phyloP scores from a whole-genome alignment of 2,329 filamentous ascomycete species.

The Sporothrix pseudoabietina region DNA sequence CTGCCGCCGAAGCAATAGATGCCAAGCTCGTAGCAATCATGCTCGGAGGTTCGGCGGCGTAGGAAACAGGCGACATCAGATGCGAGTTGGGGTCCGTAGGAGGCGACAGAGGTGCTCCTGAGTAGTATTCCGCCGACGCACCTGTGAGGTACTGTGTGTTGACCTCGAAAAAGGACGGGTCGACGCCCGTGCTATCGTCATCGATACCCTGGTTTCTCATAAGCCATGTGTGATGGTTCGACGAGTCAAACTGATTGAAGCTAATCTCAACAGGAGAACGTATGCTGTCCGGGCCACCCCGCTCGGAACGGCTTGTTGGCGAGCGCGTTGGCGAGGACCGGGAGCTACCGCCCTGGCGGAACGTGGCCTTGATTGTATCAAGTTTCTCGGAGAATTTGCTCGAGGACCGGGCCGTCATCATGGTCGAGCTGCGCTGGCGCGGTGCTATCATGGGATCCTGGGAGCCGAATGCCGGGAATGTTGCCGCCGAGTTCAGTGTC shows the following conservation, averaged over 20 bases:
- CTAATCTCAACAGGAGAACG: conserved; percentile 28
- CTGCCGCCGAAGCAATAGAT: conserved; percentile 23
- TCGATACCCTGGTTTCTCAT: conserved; percentile 30
- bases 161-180: conserved; percentile 30
- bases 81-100: conserved; percentile 32
- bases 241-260: conserved; percentile 13
- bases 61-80: conserved; percentile 27
- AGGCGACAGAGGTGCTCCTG: conserved; percentile 37
- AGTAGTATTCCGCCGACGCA: conserved; percentile 38
- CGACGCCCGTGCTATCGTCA: conserved; percentile 21
- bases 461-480: background rate
- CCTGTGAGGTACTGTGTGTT: conserved; percentile 36
- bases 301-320: conserved; percentile 18
- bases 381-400: conserved; percentile 27
- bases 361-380: conserved; percentile 28
- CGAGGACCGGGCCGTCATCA: conserved; percentile 6
- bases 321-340: conserved; percentile 33
- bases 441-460: background rate
- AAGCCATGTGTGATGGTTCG: conserved; percentile 33
- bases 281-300: conserved; percentile 7
- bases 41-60: conserved; percentile 16
- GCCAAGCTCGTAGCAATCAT: conserved; percentile 31
- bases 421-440: conserved; percentile 31
- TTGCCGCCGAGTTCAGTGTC: conserved; percentile 14
- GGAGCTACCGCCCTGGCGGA: conserved; percentile 34